These are phyloP conservation scores for Artemisia tridentata DNA, from an alignment of 129 eudicot genomes.

Conservation along the genomic window DNA sequence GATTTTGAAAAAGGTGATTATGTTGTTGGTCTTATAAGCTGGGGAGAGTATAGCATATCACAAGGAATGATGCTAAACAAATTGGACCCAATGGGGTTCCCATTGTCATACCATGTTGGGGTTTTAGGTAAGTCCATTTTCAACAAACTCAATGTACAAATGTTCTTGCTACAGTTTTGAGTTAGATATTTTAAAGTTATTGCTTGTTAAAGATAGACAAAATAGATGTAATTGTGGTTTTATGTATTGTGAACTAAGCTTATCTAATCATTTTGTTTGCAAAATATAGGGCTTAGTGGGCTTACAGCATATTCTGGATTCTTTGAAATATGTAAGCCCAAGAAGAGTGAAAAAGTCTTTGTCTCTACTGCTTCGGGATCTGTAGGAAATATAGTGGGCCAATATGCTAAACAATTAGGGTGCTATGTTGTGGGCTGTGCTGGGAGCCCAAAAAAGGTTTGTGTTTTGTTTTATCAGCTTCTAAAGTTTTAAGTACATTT, in stretches of 20 bases:
- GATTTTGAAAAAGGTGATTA: conserved; percentile 66
- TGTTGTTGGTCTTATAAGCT: conserved; percentile 59
- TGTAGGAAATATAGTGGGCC: conserved; percentile 81
- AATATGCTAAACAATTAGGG: conserved; percentile 68
- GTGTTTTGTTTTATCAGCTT: neutral
- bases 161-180: too few species aligned
- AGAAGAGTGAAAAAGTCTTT: conserved; percentile 69
- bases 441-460: conserved; percentile 63
- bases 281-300: conserved; percentile 60
- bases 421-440: conserved; percentile 94
- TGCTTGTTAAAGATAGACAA: too few species aligned
- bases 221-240: too few species aligned
- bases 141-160: neutral
- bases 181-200: too few species aligned
- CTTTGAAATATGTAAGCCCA: conserved; percentile 71
- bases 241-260: too few species aligned
- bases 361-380: conserved; percentile 91
- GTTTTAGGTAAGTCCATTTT: conserved; percentile 41
- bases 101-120: conserved; percentile 69
- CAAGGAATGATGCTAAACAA: conserved; percentile 49
- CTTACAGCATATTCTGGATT: conserved; percentile 80
- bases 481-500: neutral
- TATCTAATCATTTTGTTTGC: neutral
- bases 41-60: conserved; percentile 72
- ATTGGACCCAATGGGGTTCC: conserved; percentile 64